Evolutionary conservation across 2,329 filamentous ascomycete species (phyloP).

Genomic region (Colletotrichum sp.): DNA sequence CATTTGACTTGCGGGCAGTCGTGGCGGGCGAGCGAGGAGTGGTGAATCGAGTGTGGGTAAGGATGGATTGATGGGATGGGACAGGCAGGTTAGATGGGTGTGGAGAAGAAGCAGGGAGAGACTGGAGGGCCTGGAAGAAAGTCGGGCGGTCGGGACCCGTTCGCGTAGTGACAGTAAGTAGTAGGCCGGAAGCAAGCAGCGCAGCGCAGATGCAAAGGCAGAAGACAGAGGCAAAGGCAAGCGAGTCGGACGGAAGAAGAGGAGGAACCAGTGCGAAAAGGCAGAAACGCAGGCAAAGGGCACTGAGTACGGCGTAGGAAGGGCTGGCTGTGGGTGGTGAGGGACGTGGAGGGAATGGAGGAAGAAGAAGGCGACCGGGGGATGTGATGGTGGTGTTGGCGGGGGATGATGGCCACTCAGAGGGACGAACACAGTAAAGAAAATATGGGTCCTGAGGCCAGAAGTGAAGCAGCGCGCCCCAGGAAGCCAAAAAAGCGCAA

Average conservation of each 20-base stretch:
- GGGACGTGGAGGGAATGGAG: background rate
- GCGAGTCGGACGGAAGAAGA: slow-evolving; percentile 20
- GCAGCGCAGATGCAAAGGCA: background rate
- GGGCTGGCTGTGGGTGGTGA: background rate
- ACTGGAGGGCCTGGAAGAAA: background rate
- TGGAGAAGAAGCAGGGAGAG: slow-evolving; percentile 22
- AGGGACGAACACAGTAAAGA: slow-evolving; percentile 14
- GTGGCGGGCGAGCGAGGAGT: slow-evolving; percentile 9
- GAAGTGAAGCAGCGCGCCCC: slow-evolving; percentile 19
- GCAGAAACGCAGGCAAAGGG: background rate
- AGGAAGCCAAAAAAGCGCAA: background rate
- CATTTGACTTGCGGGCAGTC: slow-evolving; percentile 20
- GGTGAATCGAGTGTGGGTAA: slow-evolving; percentile 24
- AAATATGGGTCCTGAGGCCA: slow-evolving; percentile 31
- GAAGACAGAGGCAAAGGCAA: background rate
- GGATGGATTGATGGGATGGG: slow-evolving; percentile 12
- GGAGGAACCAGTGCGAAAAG: slow-evolving; percentile 23
- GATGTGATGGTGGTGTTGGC: background rate
- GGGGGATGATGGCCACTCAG: slow-evolving; percentile 22
- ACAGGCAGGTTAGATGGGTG: slow-evolving; percentile 11
- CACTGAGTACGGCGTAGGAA: background rate
- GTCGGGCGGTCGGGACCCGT: slow-evolving; percentile 15
- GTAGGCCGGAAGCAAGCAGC: background rate
- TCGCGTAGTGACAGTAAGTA: background rate
- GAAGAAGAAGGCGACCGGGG: background rate